Base-by-base conservation (phyloP, 352 stramenopile species). In the Globisporangium emineosum region DNA sequence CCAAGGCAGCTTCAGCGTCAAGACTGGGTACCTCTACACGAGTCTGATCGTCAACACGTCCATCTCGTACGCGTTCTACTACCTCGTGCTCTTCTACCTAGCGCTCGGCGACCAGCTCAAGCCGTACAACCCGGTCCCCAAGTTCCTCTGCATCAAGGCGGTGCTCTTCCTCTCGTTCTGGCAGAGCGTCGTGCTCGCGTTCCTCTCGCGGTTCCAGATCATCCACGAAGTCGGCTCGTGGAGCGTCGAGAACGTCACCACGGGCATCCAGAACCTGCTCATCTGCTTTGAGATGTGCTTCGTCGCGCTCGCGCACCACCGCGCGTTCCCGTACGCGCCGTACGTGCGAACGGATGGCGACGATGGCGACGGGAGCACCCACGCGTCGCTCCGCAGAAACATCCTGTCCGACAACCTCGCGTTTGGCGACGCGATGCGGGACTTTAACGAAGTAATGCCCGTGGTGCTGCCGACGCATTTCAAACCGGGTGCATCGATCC, bases 201-300 rank as follows among this genome's bases (percentile, higher is more conserved):
- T 96, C 60, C 82, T 97, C 52, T 94, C 87, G 30, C 82, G 86
- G 4, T 91, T 97, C 64, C 71, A 94, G 59, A 89, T 97, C 55
- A 93, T 97, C 45, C 90, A 97, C 60, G 77, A 96, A 40, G 77
- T 97, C n/a, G 90, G 91, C 21, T 90, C 81, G 0, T 98, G 93
- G 93, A 98, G 88, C 35, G 86, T 95, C 1, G 94, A 98, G 71
- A 97, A 98, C 72, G 94, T 99, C 60, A 96, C 93, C 7, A 98
- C 97, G 55, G 96, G 93, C 57, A 91, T 99, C 57, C 96, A 99
- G 72, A 99, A 99, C 70, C 90, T 99, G 64, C 87, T 99, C 29
- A 99, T 99, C 75, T 99, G 97, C 79, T 90, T 99, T 52, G 97
- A 99, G 79, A 99, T 99, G 97, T 94, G 98, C 54, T 86, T 99